Evolutionary conservation across 1,284 basidiomycete species (phyloP), one percentile per base, ranked within the genome.

Genomic region (Macrocystidia cucumis): DNA sequence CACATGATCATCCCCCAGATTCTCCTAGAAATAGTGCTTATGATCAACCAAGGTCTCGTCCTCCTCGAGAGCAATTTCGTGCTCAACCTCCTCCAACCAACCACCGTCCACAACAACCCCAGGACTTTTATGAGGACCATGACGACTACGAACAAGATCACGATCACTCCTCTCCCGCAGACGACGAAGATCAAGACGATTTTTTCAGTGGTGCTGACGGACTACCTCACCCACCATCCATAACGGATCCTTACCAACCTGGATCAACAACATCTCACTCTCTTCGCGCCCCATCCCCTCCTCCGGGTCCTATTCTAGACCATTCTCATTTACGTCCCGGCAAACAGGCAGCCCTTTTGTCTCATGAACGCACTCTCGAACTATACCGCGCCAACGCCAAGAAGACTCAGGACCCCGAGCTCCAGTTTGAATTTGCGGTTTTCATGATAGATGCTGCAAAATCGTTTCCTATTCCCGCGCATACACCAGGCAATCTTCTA

Each of bases 361-460:
- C 89, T 1, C 90, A 97, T 60, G 89, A 91, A 59, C 89, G 89
- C 47, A 98, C 95, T 2, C 79, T 98, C 41, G 91, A 97, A 59
- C 80, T 96, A 39, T 98, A 98, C 67, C 86, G 96, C 28, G 78
- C 86, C 31, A 98, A 98, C 57, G 95, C 95, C 17, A 97, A 96
- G 66, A 98, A 98, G 67, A 96, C 92, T 0, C 92, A 97, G 65
- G 92, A 98, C 59, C 93, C 95, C 0, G 90, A 96, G 55, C 69
- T 97, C 40, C 95, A 95, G 56, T 98, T 95, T 65, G 95, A 98
- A 60, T 95, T 98, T 49, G 91, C 93, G 34, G 91, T 95, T 9
- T 98, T 98, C 67, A 93, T 97, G 87, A 85, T 98, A 51, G 96
- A 98, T 55, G 90, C 93, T 22, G 84, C 87, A 37, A 93, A 93